Evolutionary conservation across 441 rosid species (phyloP).

Genomic region (Populus hybrid): DNA sequence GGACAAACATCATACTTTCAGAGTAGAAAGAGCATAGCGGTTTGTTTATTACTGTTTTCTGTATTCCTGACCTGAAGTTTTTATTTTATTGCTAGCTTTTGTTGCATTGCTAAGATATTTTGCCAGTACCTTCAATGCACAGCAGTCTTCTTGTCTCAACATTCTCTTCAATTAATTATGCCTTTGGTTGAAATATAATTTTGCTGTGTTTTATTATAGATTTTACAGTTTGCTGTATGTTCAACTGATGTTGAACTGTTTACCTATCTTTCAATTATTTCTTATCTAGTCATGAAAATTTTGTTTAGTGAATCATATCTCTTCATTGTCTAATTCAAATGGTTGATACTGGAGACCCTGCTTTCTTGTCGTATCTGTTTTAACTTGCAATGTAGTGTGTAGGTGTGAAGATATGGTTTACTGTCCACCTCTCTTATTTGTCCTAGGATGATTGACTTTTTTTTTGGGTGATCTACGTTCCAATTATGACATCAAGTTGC

Average conservation of each 20-base stretch:
- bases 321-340: neutral
- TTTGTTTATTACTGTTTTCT: constrained; percentile 43
- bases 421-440: neutral
- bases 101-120: neutral
- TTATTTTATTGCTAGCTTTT: neutral
- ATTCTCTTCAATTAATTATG: neutral
- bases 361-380: neutral
- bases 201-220: neutral
- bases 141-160: neutral
- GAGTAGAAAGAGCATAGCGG: constrained; percentile 61
- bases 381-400: neutral
- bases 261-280: neutral
- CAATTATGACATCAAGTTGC: neutral
- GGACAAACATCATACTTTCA: constrained; percentile 61
- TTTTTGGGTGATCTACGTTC: neutral
- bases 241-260: neutral
- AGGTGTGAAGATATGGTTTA: neutral
- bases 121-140: neutral
- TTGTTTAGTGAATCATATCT: neutral
- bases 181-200: neutral
- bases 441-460: neutral
- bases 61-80: neutral
- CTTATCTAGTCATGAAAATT: neutral
- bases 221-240: neutral
- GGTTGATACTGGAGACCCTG: neutral